phyloP scores from a whole-genome alignment of 225 moss, liverwort and hornwort species.

The Pseudisothecium myosuroides region DNA sequence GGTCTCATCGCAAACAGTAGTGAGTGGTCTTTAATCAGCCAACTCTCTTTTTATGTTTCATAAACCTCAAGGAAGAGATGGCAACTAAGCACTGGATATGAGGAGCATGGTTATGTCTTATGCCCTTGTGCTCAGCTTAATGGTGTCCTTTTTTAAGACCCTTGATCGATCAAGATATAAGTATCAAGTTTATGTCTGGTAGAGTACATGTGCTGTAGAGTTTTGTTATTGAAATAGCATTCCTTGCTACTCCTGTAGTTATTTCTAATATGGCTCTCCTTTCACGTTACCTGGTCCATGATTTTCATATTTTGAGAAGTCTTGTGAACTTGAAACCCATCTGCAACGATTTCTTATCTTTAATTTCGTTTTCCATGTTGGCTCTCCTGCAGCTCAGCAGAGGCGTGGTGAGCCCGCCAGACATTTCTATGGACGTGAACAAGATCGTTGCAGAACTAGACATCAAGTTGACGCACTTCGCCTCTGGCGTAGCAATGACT shows the following conservation, averaged over 20 bases:
- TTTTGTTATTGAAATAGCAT: background rate
- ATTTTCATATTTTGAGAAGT: background rate
- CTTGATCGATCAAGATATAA: background rate
- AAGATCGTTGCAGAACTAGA: constrained; percentile 40
- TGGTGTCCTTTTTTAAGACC: background rate
- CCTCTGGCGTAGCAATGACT: constrained; percentile 50
- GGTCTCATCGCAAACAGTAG: constrained; percentile 57
- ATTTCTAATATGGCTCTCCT: background rate
- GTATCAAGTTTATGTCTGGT: background rate
- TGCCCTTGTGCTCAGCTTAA: background rate
- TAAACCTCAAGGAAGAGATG: background rate
- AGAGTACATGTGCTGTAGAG: background rate
- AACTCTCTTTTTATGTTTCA: background rate
- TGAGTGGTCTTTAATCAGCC: background rate
- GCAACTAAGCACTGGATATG: background rate
- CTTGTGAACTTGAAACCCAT: background rate
- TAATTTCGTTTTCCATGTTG: background rate
- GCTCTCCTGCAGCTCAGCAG: constrained; percentile 36
- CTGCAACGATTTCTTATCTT: background rate
- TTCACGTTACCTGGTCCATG: background rate
- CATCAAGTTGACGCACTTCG: constrained; percentile 53
- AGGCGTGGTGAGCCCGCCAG: constrained; percentile 78
- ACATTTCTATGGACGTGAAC: constrained; percentile 83
- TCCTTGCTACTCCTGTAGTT: background rate
- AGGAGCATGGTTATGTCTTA: background rate